These are phyloP conservation scores for Backusella morwellensis DNA, from an alignment of 192 early-diverging fungal genomes.

Conservation along the genomic window DNA sequence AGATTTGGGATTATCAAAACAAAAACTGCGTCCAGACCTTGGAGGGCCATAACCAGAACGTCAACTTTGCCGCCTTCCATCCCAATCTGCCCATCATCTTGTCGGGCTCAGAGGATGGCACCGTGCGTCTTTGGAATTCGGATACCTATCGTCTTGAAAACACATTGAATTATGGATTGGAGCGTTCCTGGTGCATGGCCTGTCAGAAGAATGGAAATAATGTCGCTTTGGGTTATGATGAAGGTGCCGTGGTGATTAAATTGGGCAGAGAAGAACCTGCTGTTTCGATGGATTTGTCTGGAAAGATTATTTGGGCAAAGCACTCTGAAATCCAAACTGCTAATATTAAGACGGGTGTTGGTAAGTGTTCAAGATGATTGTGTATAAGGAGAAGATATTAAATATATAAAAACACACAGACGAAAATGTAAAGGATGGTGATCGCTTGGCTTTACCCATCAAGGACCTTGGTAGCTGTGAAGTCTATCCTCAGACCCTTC, in stretches of 20 bases:
- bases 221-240: slow-evolving; percentile 94
- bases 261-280: slow-evolving; percentile 95
- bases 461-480: slow-evolving; percentile 99
- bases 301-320: slow-evolving; percentile 98
- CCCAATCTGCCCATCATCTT: slow-evolving; percentile 97
- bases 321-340: slow-evolving; percentile 96
- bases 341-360: slow-evolving; percentile 81
- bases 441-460: slow-evolving; percentile 74
- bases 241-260: slow-evolving; percentile 94
- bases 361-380: slow-evolving; percentile 20
- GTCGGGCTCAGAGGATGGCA: slow-evolving; percentile 93
- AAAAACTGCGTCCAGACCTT: slow-evolving; percentile 98
- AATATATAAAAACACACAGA: slow-evolving; percentile 40
- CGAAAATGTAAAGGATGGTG: slow-evolving; percentile 90
- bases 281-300: slow-evolving; percentile 93
- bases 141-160: slow-evolving; percentile 97
- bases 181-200: slow-evolving; percentile 94
- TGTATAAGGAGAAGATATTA: not conserved
- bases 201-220: slow-evolving; percentile 86
- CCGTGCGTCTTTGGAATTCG: slow-evolving; percentile 94
- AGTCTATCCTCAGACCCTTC: slow-evolving; percentile 91
- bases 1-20: slow-evolving; percentile 99
- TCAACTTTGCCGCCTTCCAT: slow-evolving; percentile 87
- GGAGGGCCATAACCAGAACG: slow-evolving; percentile 96
- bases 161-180: slow-evolving; percentile 96